These are phyloP conservation scores for Hordeum marinum DNA, from an alignment of 176 grass and related monocot genomes.

Conservation along the genomic window DNA sequence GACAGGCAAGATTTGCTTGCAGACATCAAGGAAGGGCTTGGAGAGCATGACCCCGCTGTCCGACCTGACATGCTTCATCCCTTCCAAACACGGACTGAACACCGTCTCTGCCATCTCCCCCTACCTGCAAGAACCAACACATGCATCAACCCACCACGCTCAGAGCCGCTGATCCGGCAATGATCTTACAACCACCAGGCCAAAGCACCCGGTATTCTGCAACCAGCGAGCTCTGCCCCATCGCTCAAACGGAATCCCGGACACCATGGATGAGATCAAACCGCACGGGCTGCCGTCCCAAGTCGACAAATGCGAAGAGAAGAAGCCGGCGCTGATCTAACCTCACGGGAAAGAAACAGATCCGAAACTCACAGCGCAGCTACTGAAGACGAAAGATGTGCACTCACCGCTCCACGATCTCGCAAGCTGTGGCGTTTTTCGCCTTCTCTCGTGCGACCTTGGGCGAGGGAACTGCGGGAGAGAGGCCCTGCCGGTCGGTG, in stretches of 20 bases:
- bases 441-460: not conserved
- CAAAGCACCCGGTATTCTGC: not conserved
- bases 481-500: not conserved
- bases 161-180: not conserved
- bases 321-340: not conserved
- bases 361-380: not conserved
- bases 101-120: constrained; percentile 76
- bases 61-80: constrained; percentile 90
- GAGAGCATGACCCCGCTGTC: constrained; percentile 70
- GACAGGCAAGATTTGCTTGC: constrained; percentile 89
- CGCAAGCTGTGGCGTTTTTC: not conserved
- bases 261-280: constrained; percentile 1
- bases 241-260: not conserved
- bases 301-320: not conserved
- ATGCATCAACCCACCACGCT: not conserved
- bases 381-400: not conserved
- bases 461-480: not conserved
- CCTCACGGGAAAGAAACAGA: not conserved
- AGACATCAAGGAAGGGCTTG: constrained; percentile 96
- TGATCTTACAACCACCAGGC: not conserved
- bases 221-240: not conserved
- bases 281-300: not conserved
- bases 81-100: constrained; percentile 89
- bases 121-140: constrained; percentile 17
- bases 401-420: constrained; percentile 5